Evolutionary conservation across 192 early-diverging fungal genomes (phyloP).

Genomic region (Coemansia guatemalensis): DNA sequence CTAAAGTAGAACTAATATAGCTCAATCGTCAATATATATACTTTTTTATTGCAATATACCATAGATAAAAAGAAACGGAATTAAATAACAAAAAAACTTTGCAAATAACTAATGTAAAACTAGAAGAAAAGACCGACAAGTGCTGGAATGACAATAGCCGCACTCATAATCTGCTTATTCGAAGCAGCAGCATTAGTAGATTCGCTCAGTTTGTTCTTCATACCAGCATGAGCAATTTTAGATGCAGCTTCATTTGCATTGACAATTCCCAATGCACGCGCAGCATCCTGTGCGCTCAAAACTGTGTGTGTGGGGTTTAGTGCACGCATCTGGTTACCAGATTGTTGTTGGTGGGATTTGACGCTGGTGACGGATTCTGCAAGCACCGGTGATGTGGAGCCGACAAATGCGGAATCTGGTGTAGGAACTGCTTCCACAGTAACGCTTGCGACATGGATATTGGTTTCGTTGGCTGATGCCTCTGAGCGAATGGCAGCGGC

Average conservation of each 20-base stretch:
- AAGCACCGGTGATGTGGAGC: conserved; percentile 18
- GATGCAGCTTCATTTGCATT: conserved; percentile 6
- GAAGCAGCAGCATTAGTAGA: too few species aligned
- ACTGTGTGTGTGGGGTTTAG: conserved; percentile 6
- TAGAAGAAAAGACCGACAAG: too few species aligned
- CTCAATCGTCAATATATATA: too few species aligned
- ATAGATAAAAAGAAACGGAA: too few species aligned
- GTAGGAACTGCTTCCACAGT: background rate
- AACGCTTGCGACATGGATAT: conserved; percentile 1
- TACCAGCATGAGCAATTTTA: conserved; percentile 11
- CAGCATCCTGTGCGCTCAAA: background rate
- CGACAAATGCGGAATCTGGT: background rate
- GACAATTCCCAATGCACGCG: background rate
- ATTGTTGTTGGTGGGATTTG: conserved; percentile 2
- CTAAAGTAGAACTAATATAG: too few species aligned
- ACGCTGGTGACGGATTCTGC: conserved; percentile 18
- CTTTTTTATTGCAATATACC: too few species aligned
- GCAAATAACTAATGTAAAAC: too few species aligned
- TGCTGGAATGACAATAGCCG: too few species aligned
- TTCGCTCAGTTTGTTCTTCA: conserved; percentile 38
- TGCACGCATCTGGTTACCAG: background rate
- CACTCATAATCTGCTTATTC: too few species aligned
- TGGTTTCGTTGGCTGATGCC: background rate
- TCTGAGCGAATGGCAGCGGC: background rate
- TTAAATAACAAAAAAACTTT: too few species aligned